phyloP scores from a whole-genome alignment of 345 rosid species.

The Gynandropsis gynandra region DNA sequence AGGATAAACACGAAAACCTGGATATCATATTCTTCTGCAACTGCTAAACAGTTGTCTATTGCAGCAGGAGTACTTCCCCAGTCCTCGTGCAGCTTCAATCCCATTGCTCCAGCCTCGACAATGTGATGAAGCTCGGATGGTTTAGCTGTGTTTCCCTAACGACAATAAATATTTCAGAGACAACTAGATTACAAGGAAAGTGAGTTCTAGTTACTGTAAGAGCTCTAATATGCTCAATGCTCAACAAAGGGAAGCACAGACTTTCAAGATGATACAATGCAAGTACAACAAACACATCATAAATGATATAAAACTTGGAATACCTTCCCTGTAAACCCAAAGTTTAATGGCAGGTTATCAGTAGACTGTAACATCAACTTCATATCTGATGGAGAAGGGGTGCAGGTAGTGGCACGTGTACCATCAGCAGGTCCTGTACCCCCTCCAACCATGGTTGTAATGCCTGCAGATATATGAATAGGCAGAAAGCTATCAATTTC shows the following conservation, averaged over 20 bases:
- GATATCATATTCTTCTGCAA: slow-evolving; percentile 68
- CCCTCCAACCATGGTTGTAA: slow-evolving; percentile 91
- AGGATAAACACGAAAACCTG: slow-evolving; percentile 40
- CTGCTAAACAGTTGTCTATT: slow-evolving; percentile 79
- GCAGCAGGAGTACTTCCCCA: slow-evolving; percentile 99
- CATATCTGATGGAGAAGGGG: slow-evolving; percentile 82
- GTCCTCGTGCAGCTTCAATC: slow-evolving; percentile 94
- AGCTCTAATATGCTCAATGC: slow-evolving; percentile 10
- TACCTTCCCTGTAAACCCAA: slow-evolving; percentile 98
- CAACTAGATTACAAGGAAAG: not conserved
- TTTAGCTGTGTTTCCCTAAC: slow-evolving; percentile 74
- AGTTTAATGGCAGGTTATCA: slow-evolving; percentile 83
- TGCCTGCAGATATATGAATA: slow-evolving; percentile 40
- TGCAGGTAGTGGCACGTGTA: slow-evolving; percentile 95
- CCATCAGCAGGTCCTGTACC: slow-evolving; percentile 98
- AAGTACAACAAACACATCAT: slow-evolving; percentile 4
- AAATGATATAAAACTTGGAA: slow-evolving; percentile 15
- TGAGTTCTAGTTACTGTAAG: slow-evolving; percentile 13
- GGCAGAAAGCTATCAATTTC: slow-evolving; percentile 4
- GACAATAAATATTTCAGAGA: slow-evolving; percentile 8
- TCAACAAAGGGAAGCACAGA: not conserved
- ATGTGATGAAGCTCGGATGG: slow-evolving; percentile 71
- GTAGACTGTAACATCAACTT: slow-evolving; percentile 95
- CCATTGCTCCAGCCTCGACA: slow-evolving; percentile 95
- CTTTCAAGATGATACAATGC: not conserved